Evolutionary conservation across 2,329 filamentous ascomycete genomes (phyloP).

Genomic region (Rhynchosporium graminicola): DNA sequence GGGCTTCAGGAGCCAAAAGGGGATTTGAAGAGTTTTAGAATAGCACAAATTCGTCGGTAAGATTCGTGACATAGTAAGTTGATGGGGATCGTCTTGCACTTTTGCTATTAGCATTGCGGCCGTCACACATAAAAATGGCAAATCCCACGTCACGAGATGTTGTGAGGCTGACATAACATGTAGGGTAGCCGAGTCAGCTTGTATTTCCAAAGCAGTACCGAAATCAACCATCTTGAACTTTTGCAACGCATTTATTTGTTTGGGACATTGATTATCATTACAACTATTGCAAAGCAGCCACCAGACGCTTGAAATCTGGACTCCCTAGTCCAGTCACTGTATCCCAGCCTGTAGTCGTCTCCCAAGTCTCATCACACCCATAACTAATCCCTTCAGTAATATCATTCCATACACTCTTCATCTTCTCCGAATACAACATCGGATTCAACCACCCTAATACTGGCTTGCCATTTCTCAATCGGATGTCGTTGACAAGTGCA

Average conservation of each 20-base stretch:
- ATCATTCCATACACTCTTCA: conserved; percentile 43
- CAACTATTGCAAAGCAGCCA: not conserved
- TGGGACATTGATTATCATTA: not conserved
- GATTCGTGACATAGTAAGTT: not conserved
- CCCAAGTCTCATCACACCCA: conserved; percentile 40
- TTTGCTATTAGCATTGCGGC: not conserved
- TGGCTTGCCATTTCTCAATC: conserved; percentile 20
- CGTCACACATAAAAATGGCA: no score
- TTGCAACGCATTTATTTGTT: not conserved
- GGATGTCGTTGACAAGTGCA: conserved; percentile 23
- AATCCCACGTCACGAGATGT: not conserved
- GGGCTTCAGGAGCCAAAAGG: not conserved
- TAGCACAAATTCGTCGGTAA: not conserved
- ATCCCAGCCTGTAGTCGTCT: conserved; percentile 46
- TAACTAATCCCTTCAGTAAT: conserved; percentile 38
- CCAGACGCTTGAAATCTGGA: conserved; percentile 17
- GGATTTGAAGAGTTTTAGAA: not conserved
- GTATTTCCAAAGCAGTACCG: not conserved
- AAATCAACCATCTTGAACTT: not conserved
- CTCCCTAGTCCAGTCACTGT: conserved; percentile 47
- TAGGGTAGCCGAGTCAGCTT: not conserved
- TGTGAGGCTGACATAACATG: not conserved
- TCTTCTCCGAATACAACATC: conserved; percentile 51
- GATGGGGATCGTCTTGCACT: not conserved
- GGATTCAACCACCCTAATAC: conserved; percentile 40